A percentile compares a stretch with the other conserved stretches of the same genome.
phyloP scores from a whole-genome alignment of 768 basidiomycete genomes.

The Suillus discolor region DNA sequence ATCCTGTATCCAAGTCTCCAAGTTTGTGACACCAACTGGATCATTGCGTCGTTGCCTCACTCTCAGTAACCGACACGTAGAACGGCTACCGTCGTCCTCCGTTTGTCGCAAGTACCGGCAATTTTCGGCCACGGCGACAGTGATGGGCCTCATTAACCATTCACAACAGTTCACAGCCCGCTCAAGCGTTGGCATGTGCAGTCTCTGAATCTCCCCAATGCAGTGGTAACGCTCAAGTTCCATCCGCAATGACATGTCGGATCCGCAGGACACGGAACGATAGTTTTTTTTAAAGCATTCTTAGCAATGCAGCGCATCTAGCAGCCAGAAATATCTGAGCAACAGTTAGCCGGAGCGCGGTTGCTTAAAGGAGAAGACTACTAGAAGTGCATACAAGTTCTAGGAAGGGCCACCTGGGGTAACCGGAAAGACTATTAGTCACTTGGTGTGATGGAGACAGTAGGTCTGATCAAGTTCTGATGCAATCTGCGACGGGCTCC shows the following conservation, averaged over 20 bases:
- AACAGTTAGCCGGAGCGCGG: conserved; percentile 20
- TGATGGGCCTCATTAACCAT: conserved; percentile 14
- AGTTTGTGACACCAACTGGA: not conserved
- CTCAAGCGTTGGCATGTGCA: conserved; percentile 26
- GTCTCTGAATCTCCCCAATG: conserved; percentile 20
- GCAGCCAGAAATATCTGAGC: conserved; percentile 14
- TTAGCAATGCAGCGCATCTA: conserved; percentile 17
- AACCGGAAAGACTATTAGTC: not conserved
- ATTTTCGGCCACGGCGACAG: conserved; percentile 29
- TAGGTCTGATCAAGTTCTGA: not conserved
- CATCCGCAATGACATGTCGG: not conserved
- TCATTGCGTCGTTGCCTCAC: not conserved
- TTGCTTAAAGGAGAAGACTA: conserved; percentile 20
- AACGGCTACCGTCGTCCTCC: not conserved
- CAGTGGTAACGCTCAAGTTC: conserved; percentile 16
- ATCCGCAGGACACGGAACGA: conserved; percentile 3
- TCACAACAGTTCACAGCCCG: conserved; percentile 17
- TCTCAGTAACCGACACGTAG: not conserved
- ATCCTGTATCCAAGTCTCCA: not conserved
- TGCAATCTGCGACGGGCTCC: not conserved
- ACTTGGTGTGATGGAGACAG: conserved; percentile 10
- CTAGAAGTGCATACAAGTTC: conserved; percentile 18
- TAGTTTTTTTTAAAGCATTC: conserved; percentile 8
- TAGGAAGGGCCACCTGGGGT: conserved; percentile 8
- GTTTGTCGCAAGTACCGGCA: conserved; percentile 15